phyloP scores from a whole-genome alignment of 2,329 filamentous ascomycete genomes.

The Didymella exigua region DNA sequence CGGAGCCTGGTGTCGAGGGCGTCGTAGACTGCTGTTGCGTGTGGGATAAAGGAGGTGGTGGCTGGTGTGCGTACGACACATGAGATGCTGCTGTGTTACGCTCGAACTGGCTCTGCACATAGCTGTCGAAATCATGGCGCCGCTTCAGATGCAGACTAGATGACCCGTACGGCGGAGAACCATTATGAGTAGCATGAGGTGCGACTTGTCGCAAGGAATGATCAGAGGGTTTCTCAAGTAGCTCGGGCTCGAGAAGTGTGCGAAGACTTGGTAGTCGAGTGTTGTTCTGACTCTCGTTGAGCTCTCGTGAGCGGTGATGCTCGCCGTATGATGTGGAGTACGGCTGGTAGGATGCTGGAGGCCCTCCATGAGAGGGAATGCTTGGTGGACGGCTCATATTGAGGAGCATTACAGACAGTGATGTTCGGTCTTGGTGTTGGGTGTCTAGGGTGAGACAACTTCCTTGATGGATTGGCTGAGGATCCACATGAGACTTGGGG shows the following conservation, averaged over 20 bases:
- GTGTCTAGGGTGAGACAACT: slow-evolving; percentile 30
- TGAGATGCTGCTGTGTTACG: slow-evolving; percentile 38
- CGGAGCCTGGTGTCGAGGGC: slow-evolving; percentile 32
- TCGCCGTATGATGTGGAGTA: slow-evolving; percentile 39
- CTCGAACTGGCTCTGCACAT: slow-evolving; percentile 35
- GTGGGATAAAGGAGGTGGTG: slow-evolving; percentile 22
- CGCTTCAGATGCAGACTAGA: slow-evolving; percentile 45
- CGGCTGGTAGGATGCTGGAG: slow-evolving; percentile 34
- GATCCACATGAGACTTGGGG: slow-evolving; percentile 39
- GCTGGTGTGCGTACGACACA: slow-evolving; percentile 37
- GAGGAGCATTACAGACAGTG: slow-evolving; percentile 53
- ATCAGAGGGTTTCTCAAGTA: slow-evolving; percentile 43
- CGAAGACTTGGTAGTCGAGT: slow-evolving; percentile 47
- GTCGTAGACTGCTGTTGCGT: slow-evolving; percentile 30
- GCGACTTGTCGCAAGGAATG: slow-evolving; percentile 29
- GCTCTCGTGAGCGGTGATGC: slow-evolving; percentile 34
- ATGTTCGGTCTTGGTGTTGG: background rate
- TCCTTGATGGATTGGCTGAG: slow-evolving; percentile 40
- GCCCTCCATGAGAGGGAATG: slow-evolving; percentile 75
- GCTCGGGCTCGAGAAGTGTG: slow-evolving; percentile 45
- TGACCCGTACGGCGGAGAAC: slow-evolving; percentile 37
- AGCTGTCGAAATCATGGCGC: slow-evolving; percentile 42
- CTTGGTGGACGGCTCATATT: slow-evolving; percentile 83
- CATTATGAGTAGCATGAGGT: slow-evolving; percentile 25
- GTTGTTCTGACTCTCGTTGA: slow-evolving; percentile 34